These are phyloP conservation scores for Phalaenopsis hybrid DNA, from an alignment of 116 monocot genomes.

Conservation along the genomic window DNA sequence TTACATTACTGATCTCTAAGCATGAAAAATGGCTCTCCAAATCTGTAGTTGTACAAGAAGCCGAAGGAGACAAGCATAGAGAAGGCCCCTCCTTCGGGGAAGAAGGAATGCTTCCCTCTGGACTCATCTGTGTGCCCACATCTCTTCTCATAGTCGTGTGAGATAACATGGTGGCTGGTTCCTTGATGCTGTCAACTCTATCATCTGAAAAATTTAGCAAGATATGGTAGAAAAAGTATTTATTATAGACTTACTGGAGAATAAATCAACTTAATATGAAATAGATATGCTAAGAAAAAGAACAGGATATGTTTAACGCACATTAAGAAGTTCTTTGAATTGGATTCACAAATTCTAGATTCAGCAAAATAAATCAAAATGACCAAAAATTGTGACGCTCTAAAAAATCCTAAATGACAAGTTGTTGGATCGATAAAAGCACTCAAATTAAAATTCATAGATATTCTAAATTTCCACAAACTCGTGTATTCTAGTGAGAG, in stretches of 20 bases:
- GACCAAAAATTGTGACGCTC: no score
- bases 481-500: no score
- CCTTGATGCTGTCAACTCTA: slow-evolving; percentile 29
- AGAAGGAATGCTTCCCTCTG: slow-evolving; percentile 44
- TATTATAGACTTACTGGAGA: background rate
- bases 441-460: no score
- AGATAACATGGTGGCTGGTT: slow-evolving; percentile 24
- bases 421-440: no score
- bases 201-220: slow-evolving; percentile 22
- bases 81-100: slow-evolving; percentile 38
- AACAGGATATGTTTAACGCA: no score
- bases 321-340: no score
- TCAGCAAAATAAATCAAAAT: no score
- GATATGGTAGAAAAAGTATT: background rate
- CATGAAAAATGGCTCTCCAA: slow-evolving; percentile 11
- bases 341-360: no score
- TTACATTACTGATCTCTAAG: slow-evolving; percentile 15
- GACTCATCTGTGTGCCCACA: slow-evolving; percentile 73
- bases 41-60: slow-evolving; percentile 19
- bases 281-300: no score
- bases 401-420: no score
- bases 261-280: no score
- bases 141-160: slow-evolving; percentile 49
- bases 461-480: no score
- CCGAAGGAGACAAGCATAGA: slow-evolving; percentile 24